A percentile compares a stretch with the other conserved stretches of the same genome.
phyloP scores from a whole-genome alignment of 163 green algal genomes.

The Scenedesmus sp. region DNA sequence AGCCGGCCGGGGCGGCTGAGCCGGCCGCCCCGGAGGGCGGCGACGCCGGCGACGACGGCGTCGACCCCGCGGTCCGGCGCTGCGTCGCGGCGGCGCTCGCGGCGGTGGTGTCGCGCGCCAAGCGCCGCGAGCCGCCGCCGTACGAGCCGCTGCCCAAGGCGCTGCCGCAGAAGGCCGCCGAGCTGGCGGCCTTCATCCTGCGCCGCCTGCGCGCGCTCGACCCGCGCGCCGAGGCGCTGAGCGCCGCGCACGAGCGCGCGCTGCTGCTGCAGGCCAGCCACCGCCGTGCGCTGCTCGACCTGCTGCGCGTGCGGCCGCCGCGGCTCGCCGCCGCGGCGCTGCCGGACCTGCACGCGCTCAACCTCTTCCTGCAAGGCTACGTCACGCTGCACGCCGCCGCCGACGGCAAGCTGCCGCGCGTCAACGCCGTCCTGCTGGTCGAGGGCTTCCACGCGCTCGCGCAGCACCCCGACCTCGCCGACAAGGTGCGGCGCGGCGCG shows the following conservation, averaged over 20 bases:
- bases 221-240: slow-evolving; percentile 24
- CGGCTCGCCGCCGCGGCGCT: neutral
- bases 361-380: slow-evolving; percentile 46
- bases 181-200: slow-evolving; percentile 18
- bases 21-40: neutral
- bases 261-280: slow-evolving; percentile 39
- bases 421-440: slow-evolving; percentile 32
- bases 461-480: slow-evolving; percentile 20
- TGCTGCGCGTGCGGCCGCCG: neutral
- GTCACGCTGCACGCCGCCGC: slow-evolving; percentile 8
- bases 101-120: no score
- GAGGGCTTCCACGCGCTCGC: slow-evolving; percentile 35
- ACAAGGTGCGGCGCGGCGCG: slow-evolving; percentile 6
- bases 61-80: slow-evolving; percentile 1
- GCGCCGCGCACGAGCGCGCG: slow-evolving; percentile 26
- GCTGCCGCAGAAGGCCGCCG: slow-evolving; percentile 15
- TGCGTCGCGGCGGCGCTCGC: neutral
- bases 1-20: neutral
- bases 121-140: neutral
- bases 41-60: neutral
- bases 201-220: slow-evolving; percentile 25
- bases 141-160: slow-evolving; percentile 29
- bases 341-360: slow-evolving; percentile 37
- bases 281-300: neutral
- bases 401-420: slow-evolving; percentile 41